Conservation (phyloP, 2,329 filamentous ascomycete species). For the Paecilomyces niveus region DNA sequence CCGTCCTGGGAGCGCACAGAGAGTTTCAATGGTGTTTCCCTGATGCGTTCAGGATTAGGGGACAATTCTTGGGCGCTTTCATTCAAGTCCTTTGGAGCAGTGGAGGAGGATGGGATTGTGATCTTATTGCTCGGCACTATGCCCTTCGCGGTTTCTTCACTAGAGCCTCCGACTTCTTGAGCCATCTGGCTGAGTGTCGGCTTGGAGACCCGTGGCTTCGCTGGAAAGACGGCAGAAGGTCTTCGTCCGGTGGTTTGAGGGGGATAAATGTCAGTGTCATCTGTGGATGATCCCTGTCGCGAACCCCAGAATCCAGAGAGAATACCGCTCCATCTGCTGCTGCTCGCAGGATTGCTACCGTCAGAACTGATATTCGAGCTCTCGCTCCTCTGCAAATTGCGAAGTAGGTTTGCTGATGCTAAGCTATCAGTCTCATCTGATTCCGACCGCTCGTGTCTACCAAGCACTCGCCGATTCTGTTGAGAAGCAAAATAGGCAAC, state of each 20-base stretch:
- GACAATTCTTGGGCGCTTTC: constrained; percentile 20
- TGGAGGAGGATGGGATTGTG: constrained; percentile 23
- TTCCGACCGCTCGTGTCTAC: constrained; percentile 15
- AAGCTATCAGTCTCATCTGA: constrained; percentile 33
- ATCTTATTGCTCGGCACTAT: constrained; percentile 25
- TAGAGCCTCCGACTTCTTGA: neutral
- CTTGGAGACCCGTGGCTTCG: constrained; percentile 17
- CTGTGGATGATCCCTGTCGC: constrained; percentile 42
- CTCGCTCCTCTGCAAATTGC: constrained; percentile 47
- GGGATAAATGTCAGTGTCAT: constrained; percentile 19
- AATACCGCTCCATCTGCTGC: constrained; percentile 49
- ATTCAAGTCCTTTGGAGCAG: constrained; percentile 11
- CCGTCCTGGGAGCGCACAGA: constrained; percentile 53
- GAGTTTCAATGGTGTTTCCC: constrained; percentile 44
- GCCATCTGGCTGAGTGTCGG: constrained; percentile 5
- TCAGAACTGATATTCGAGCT: constrained; percentile 41
- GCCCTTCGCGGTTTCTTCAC: constrained; percentile 11
- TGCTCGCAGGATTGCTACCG: constrained; percentile 39
- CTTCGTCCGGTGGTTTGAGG: constrained; percentile 18
- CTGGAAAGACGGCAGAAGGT: constrained; percentile 20
- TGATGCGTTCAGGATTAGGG: constrained; percentile 20
- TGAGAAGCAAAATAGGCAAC: constrained; percentile 48
- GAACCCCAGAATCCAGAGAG: constrained; percentile 51
- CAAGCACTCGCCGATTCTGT: constrained; percentile 22
- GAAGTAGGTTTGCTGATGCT: constrained; percentile 49